These are phyloP conservation scores for Saturnispora sanitii DNA, from an alignment of 805 yeast genomes.

Conservation along the genomic window DNA sequence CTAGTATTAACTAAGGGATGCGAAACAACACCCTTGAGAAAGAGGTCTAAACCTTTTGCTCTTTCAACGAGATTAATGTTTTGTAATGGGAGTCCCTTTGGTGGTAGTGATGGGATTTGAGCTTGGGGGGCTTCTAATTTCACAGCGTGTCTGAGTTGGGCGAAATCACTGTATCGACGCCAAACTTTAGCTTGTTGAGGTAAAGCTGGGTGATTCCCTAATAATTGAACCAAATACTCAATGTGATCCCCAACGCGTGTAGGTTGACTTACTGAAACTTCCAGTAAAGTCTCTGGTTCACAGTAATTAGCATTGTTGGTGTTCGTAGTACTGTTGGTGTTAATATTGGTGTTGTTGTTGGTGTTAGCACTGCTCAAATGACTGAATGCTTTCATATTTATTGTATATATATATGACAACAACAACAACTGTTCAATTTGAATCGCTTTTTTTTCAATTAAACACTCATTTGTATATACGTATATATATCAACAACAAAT, in stretches of 20 bases:
- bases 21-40: slow-evolving; percentile 70
- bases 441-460: too few species aligned
- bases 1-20: slow-evolving; percentile 85
- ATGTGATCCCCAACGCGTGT: slow-evolving; percentile 44
- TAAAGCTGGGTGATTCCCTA: slow-evolving; percentile 88
- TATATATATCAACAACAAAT: too few species aligned
- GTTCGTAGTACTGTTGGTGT: too few species aligned
- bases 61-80: slow-evolving; percentile 71
- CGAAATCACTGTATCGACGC: slow-evolving; percentile 87
- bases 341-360: too few species aligned
- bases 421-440: slow-evolving; percentile 19
- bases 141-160: slow-evolving; percentile 60
- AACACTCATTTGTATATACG: too few species aligned
- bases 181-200: slow-evolving; percentile 53
- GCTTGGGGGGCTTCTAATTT: slow-evolving; percentile 73
- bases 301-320: too few species aligned
- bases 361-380: neutral
- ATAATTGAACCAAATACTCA: slow-evolving; percentile 82
- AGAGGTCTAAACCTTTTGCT: slow-evolving; percentile 73
- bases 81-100: slow-evolving; percentile 68
- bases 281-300: slow-evolving; percentile 92
- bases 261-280: slow-evolving; percentile 79
- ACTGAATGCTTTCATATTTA: neutral
- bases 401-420: too few species aligned
- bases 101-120: slow-evolving; percentile 80